Percentiles rank a stretch among this genome's conserved stretches.
These are phyloP conservation scores for Santalum album DNA, from an alignment of 164 flowering plant genomes.

Conservation along the genomic window DNA sequence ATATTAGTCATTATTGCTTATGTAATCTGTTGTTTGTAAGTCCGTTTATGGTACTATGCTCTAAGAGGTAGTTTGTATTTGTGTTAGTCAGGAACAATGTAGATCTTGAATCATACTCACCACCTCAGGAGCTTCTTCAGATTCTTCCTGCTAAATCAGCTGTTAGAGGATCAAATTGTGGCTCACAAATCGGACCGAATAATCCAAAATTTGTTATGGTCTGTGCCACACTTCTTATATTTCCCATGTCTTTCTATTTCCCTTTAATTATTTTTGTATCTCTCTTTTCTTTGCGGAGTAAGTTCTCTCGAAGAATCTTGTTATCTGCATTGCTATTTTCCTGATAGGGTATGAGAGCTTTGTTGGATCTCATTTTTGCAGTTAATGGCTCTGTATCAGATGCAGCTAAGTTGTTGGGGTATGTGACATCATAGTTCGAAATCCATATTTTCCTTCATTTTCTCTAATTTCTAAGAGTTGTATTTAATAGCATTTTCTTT, in stretches of 20 bases:
- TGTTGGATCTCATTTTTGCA: conserved; percentile 70
- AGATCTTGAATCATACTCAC: conserved; percentile 61
- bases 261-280: background rate
- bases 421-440: conserved; percentile 3
- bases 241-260: background rate
- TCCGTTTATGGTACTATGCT: too few relatives aligned
- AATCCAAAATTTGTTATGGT: conserved; percentile 80
- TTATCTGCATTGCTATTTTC: background rate
- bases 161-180: conserved; percentile 52
- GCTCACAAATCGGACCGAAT: conserved; percentile 86
- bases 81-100: conserved; percentile 68
- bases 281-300: background rate
- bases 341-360: conserved; percentile 82
- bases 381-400: conserved; percentile 74
- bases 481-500: background rate
- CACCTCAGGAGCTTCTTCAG: conserved; percentile 84
- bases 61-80: too few relatives aligned
- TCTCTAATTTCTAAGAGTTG: too few relatives aligned
- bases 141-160: conserved; percentile 85
- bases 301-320: background rate
- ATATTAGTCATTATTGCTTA: too few relatives aligned
- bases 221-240: conserved; percentile 4
- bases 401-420: conserved; percentile 80
- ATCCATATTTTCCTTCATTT: too few relatives aligned
- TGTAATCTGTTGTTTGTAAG: too few relatives aligned